These are phyloP conservation scores for Syzygium malaccense DNA, from an alignment of 441 rosid genomes.

Conservation along the genomic window DNA sequence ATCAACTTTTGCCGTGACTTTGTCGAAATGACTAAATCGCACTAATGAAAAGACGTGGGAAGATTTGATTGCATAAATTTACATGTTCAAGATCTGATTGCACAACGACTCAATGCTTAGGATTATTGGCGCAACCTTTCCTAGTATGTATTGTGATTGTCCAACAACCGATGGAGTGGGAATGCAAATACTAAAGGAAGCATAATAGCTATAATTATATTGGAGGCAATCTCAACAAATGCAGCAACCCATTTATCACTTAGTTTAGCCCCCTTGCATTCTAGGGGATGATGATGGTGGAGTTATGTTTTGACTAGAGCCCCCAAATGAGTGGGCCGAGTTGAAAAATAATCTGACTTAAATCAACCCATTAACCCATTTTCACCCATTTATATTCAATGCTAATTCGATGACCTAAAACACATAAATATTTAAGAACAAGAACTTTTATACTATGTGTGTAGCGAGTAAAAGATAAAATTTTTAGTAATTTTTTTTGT, in stretches of 20 bases:
- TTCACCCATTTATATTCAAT: too few relatives aligned
- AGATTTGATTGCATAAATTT: not conserved
- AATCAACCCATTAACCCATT: too few relatives aligned
- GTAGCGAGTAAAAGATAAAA: too few relatives aligned
- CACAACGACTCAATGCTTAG: not conserved
- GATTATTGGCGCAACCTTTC: not conserved
- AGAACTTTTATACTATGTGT: too few relatives aligned
- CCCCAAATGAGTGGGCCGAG: too few relatives aligned
- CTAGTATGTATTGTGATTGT: not conserved
- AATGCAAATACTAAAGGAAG: not conserved
- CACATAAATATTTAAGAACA: too few relatives aligned
- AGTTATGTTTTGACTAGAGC: not conserved
- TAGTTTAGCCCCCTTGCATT: not conserved
- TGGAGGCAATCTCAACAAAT: not conserved
- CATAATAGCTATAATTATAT: not conserved
- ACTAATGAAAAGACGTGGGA: not conserved
- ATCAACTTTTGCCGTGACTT: not conserved
- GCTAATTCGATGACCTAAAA: too few relatives aligned
- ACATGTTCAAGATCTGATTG: not conserved
- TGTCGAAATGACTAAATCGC: rapidly evolving
- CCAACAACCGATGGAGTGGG: not conserved
- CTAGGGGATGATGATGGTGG: not conserved
- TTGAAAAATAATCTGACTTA: too few relatives aligned
- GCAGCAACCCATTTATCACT: not conserved
- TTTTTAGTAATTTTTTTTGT: too few relatives aligned